Percentiles rank a stretch among this genome's conserved stretches.
phyloP scores from a whole-genome alignment of 169 alveolate species.

The Plasmodium gaboni region DNA sequence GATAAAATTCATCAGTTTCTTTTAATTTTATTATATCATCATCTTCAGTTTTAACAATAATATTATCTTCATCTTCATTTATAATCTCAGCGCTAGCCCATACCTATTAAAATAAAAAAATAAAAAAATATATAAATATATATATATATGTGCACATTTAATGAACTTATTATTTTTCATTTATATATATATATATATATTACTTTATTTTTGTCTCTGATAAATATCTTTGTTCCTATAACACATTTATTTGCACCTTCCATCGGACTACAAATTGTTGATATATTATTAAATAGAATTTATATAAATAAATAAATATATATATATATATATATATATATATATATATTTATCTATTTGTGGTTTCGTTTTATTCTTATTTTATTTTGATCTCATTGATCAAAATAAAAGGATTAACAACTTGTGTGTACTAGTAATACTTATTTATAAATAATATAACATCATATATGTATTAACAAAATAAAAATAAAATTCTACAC shows the following conservation, averaged over 20 bases:
- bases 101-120: slow-evolving; percentile 11
- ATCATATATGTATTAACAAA: too few species aligned
- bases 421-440: too few species aligned
- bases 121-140: background rate
- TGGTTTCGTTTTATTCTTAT: too few species aligned
- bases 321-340: too few species aligned
- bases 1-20: slow-evolving; percentile 50
- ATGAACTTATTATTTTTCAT: background rate
- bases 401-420: too few species aligned
- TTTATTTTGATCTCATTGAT: too few species aligned
- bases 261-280: background rate
- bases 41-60: slow-evolving; percentile 62
- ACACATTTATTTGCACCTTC: slow-evolving; percentile 45
- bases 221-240: slow-evolving; percentile 52
- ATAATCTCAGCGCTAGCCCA: slow-evolving; percentile 73
- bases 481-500: too few species aligned
- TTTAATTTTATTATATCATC: slow-evolving; percentile 56
- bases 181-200: background rate
- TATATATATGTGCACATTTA: background rate
- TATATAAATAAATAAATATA: too few species aligned
- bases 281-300: too few species aligned
- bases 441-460: too few species aligned
- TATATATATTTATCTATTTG: too few species aligned
- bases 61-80: slow-evolving; percentile 39
- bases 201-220: slow-evolving; percentile 60